A percentile compares a stretch with the other conserved stretches of the same genome.
Conservation (phyloP, 2,329 filamentous ascomycete genomes). For the Grosmannia penicillata region DNA sequence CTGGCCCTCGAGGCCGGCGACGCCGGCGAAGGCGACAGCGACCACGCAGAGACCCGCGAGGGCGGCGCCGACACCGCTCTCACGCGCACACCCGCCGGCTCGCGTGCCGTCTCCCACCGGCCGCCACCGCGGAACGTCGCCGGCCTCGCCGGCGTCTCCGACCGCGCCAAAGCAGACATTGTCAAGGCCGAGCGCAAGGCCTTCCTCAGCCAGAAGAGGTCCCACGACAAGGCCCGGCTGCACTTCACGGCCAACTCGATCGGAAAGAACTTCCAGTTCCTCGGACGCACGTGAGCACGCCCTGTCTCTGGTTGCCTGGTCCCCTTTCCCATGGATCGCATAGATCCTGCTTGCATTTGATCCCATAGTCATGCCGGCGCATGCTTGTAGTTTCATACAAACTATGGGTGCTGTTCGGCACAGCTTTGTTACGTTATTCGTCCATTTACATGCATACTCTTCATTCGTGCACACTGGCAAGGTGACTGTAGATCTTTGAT, state of each 20-base stretch:
- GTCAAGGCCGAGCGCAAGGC: slow-evolving; percentile 6
- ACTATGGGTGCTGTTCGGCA: too few species aligned
- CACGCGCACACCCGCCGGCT: neutral
- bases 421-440: too few species aligned
- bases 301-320: too few species aligned
- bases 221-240: slow-evolving; percentile 6
- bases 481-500: too few species aligned
- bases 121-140: slow-evolving; percentile 6
- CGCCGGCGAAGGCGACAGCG: neutral
- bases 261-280: slow-evolving; percentile 9
- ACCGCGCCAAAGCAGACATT: slow-evolving; percentile 4
- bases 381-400: too few species aligned
- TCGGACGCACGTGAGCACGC: slow-evolving; percentile 5
- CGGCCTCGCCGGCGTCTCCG: slow-evolving; percentile 8
- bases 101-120: slow-evolving; percentile 2
- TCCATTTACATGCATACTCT: too few species aligned
- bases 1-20: slow-evolving; percentile 9
- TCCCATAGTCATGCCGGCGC: too few species aligned
- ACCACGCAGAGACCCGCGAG: slow-evolving; percentile 2
- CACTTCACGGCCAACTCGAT: slow-evolving; percentile 9
- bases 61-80: neutral
- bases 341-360: too few species aligned
- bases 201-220: slow-evolving; percentile 1
- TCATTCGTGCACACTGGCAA: too few species aligned
- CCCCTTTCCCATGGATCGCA: too few species aligned